Percentiles rank a stretch among this genome's conserved stretches.
Evolutionary conservation across 352 stramenopile species (phyloP).

Genomic region (Pythium monospermum): DNA sequence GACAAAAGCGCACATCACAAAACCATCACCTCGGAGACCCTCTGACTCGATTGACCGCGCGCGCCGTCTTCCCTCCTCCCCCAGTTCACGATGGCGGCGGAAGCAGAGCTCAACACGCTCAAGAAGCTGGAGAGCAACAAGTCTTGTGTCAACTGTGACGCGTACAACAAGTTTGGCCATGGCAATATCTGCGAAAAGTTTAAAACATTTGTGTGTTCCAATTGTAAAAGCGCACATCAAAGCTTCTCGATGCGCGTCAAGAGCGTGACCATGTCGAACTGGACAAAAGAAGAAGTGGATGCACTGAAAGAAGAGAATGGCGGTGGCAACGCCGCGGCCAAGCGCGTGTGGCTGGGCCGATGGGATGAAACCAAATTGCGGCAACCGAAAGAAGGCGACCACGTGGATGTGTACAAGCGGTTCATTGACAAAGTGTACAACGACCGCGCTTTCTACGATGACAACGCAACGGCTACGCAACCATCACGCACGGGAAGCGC

Average conservation of each 20-base stretch:
- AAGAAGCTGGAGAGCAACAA: slow-evolving; percentile 85
- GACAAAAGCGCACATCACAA: not conserved
- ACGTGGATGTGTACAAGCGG: slow-evolving; percentile 82
- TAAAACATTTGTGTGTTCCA: slow-evolving; percentile 92
- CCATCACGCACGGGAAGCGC: too few species aligned
- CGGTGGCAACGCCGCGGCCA: slow-evolving; percentile 85
- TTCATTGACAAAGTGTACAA: slow-evolving; percentile 86
- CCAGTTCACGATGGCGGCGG: slow-evolving; percentile 27
- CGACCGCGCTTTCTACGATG: slow-evolving; percentile 69
- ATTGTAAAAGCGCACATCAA: slow-evolving; percentile 94
- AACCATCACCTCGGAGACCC: not conserved
- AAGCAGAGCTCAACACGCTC: slow-evolving; percentile 74
- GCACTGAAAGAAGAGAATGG: slow-evolving; percentile 79
- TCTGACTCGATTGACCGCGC: slow-evolving; percentile 4
- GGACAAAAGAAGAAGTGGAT: slow-evolving; percentile 89
- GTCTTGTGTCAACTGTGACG: slow-evolving; percentile 79
- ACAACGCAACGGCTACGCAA: slow-evolving; percentile 21
- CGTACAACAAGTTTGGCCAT: slow-evolving; percentile 90
- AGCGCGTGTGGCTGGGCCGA: slow-evolving; percentile 82
- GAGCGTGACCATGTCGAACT: slow-evolving; percentile 93
- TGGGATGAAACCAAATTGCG: slow-evolving; percentile 72
- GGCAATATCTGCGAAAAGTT: slow-evolving; percentile 91
- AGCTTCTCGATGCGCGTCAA: slow-evolving; percentile 94
- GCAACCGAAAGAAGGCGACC: slow-evolving; percentile 66
- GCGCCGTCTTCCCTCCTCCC: not conserved